Base-by-base conservation (phyloP, 768 basidiomycete genomes). In the Rossbeevera mucosa region DNA sequence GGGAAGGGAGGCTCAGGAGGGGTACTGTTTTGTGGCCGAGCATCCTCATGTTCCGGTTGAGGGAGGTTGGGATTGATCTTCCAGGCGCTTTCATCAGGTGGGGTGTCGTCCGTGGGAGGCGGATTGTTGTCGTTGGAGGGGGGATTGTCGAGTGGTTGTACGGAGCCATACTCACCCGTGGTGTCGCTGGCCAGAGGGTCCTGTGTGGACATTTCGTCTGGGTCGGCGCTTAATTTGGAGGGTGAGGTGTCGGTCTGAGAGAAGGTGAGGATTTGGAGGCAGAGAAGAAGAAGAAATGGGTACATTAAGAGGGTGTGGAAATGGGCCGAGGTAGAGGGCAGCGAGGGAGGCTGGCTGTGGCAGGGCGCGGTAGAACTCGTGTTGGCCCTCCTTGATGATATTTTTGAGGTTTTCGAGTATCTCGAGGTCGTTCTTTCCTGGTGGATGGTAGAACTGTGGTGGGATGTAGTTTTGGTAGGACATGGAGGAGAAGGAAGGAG, bases 331-430 rank as follows among this genome's bases (percentile, higher is more conserved):
- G 69, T 86, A 90, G 51, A 86, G 69, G 44, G 72, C 76, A 30
- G 82, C 83, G 33, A 91, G 80, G 45, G 76, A 78, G 14, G 74
- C 74, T 25, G 87, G 88, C 53, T 82, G 77, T 22, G 88, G 86
- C 43, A 79, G 64, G 25, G 87, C 79, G 21, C 80, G 78, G 65
- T 80, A 91, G 59, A 82, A 74, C 50, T 86, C 80, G 67, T 91
- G 88, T 62, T 91, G 87, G 46, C 80, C 80, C 28, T 74, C 76
- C 62, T 82, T 85, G 68, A 91, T 90, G 50, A 79, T 72, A 21
- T 80, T 72, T 67, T 91, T 90, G 66, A 91, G 81, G 51, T 81
- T 81, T 69, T 89, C 81, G 53, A 91, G 77, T 28, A 83, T 76
- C 64, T 88, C 85, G 55, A 90, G 77, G 70, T 89, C 88, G 63